Percentiles rank a stretch among this genome's conserved stretches.
These are phyloP conservation scores for Neurospora sp. DNA, from an alignment of 495 filamentous ascomycete genomes.

Conservation along the genomic window DNA sequence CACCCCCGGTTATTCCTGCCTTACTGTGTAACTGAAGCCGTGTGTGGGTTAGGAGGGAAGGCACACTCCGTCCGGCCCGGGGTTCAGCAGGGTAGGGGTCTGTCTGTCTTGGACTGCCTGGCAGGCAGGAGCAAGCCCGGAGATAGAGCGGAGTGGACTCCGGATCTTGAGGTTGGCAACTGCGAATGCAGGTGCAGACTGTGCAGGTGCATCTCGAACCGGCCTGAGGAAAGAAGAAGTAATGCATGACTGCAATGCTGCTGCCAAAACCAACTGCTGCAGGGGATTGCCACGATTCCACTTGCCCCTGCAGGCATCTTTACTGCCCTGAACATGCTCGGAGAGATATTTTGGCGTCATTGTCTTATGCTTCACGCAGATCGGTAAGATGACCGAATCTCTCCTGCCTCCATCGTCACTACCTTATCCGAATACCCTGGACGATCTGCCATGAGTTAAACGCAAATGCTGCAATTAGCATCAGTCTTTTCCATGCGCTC, in stretches of 20 bases:
- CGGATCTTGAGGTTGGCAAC: neutral
- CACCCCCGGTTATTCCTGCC: neutral
- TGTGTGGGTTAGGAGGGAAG: neutral
- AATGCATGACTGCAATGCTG: neutral
- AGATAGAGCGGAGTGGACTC: neutral
- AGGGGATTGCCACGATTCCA: neutral
- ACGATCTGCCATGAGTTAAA: no score
- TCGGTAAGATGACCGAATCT: no score
- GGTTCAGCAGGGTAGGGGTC: neutral
- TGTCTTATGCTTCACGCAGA: neutral
- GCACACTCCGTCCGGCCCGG: neutral
- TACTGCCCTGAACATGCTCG: neutral
- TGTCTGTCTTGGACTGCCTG: neutral
- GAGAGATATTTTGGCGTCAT: neutral
- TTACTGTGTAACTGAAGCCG: neutral
- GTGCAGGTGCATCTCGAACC: neutral
- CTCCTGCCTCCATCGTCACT: no score
- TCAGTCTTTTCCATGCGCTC: neutral
- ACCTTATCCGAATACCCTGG: no score
- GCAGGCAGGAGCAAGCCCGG: neutral
- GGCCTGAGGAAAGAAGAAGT: neutral
- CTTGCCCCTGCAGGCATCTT: neutral
- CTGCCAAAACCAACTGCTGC: neutral
- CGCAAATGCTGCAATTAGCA: neutral
- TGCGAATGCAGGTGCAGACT: neutral